Evolutionary conservation across 2,329 filamentous ascomycete species (phyloP).

Genomic region (Periconia macrospinosa): DNA sequence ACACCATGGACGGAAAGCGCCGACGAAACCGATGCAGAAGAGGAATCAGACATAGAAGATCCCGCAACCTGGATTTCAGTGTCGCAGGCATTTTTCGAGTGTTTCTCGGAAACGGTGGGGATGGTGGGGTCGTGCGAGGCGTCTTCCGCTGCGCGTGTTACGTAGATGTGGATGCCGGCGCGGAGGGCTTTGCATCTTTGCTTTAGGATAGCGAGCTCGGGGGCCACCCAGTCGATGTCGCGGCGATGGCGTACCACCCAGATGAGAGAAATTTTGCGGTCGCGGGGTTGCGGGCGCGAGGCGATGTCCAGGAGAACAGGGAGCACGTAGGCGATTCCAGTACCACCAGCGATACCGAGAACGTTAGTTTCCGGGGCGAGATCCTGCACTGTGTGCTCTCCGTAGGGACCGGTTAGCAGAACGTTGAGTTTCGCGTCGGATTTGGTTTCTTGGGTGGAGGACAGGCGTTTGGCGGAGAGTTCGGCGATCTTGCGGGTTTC

Average conservation of each 20-base stretch:
- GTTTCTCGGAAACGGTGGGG: conserved; percentile 22
- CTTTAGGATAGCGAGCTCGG: conserved; percentile 37
- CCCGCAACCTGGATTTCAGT: conserved; percentile 24
- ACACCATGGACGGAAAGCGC: conserved; percentile 31
- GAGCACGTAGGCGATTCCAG: conserved; percentile 42
- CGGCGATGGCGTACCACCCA: conserved; percentile 38
- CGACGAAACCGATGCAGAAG: conserved; percentile 23
- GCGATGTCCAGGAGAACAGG: conserved; percentile 36
- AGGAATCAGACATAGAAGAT: conserved; percentile 14
- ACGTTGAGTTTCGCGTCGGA: conserved; percentile 32
- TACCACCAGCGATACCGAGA: conserved; percentile 41
- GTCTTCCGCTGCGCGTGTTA: conserved; percentile 32
- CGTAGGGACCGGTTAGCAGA: conserved; percentile 39
- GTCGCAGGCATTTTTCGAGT: conserved; percentile 14
- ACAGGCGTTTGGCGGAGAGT: conserved; percentile 28
- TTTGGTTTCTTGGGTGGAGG: conserved; percentile 22
- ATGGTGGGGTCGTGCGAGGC: conserved; percentile 13
- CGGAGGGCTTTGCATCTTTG: conserved; percentile 26
- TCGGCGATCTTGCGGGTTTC: conserved; percentile 38
- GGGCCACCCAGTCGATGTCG: conserved; percentile 39
- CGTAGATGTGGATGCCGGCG: conserved; percentile 36
- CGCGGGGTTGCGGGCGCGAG: conserved; percentile 22
- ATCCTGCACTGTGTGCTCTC: conserved; percentile 28
- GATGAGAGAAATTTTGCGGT: conserved; percentile 34
- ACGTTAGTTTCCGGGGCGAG: conserved; percentile 30